These are phyloP conservation scores for Xylaria bambusicola DNA, from an alignment of 495 filamentous ascomycete species.

Conservation along the genomic window DNA sequence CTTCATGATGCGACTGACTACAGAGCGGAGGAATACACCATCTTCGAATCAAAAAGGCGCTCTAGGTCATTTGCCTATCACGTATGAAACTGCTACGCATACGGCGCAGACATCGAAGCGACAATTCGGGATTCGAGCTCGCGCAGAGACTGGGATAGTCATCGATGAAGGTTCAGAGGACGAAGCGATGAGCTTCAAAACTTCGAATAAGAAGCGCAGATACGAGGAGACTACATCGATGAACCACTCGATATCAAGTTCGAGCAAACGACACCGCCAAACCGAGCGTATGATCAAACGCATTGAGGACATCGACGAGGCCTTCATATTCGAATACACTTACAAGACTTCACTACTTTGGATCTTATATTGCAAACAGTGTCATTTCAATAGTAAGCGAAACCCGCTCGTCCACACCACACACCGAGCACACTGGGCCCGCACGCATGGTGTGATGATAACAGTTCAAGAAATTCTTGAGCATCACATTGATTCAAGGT, in stretches of 20 bases:
- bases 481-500: constrained; percentile 1
- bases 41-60: not conserved
- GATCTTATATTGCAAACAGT: not conserved
- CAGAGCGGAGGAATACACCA: not conserved
- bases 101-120: too few relatives aligned
- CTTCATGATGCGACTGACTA: not conserved
- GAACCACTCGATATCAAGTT: too few relatives aligned
- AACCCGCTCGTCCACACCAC: not conserved
- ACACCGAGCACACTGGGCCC: not conserved
- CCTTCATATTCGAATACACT: not conserved
- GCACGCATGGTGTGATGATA: not conserved
- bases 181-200: too few relatives aligned
- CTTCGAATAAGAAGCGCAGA: too few relatives aligned
- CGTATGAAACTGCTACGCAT: too few relatives aligned
- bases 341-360: not conserved
- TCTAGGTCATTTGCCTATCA: too few relatives aligned
- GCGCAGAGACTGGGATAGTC: too few relatives aligned
- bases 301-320: not conserved
- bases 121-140: too few relatives aligned
- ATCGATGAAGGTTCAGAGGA: too few relatives aligned
- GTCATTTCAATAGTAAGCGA: not conserved
- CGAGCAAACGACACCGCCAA: not conserved
- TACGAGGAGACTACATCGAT: too few relatives aligned
- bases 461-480: not conserved
- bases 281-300: not conserved